Evolutionary conservation across 805 yeast species (phyloP).

Genomic region (Blastobotrys peoriensis): DNA sequence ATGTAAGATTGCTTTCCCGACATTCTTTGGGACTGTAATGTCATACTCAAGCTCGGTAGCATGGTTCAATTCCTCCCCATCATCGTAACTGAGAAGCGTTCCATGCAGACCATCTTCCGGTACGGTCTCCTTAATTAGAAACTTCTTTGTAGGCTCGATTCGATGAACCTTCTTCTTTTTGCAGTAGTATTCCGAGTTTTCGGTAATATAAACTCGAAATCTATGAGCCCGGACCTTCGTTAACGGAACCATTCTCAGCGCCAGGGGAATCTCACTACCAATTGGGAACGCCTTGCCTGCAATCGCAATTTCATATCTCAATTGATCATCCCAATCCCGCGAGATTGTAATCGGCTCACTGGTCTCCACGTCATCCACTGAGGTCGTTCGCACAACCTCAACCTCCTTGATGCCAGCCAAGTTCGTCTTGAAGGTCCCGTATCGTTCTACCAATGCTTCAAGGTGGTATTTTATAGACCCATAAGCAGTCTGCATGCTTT

Average conservation of each 20-base stretch:
- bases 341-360: conserved; percentile 89
- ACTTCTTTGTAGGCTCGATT: conserved; percentile 83
- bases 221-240: conserved; percentile 86
- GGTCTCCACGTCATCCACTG: conserved; percentile 75
- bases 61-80: conserved; percentile 25
- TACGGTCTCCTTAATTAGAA: conserved; percentile 65
- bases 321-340: conserved; percentile 89
- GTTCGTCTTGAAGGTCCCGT: conserved; percentile 82
- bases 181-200: conserved; percentile 86
- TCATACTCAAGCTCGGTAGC: conserved; percentile 62
- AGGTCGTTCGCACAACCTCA: conserved; percentile 64
- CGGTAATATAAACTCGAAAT: conserved; percentile 78
- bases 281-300: conserved; percentile 85
- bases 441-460: conserved; percentile 64
- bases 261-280: conserved; percentile 77
- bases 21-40: conserved; percentile 69
- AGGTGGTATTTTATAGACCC: conserved; percentile 71
- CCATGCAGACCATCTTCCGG: conserved; percentile 27
- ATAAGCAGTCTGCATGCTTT: conserved; percentile 67
- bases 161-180: conserved; percentile 81
- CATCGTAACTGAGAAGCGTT: conserved; percentile 21
- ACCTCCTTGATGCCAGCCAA: conserved; percentile 59
- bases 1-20: conserved; percentile 54
- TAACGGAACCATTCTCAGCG: conserved; percentile 76
- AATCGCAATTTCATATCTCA: conserved; percentile 83